Conservation (phyloP, 73 alveolate species). For the Tetrahymena thermophila region DNA sequence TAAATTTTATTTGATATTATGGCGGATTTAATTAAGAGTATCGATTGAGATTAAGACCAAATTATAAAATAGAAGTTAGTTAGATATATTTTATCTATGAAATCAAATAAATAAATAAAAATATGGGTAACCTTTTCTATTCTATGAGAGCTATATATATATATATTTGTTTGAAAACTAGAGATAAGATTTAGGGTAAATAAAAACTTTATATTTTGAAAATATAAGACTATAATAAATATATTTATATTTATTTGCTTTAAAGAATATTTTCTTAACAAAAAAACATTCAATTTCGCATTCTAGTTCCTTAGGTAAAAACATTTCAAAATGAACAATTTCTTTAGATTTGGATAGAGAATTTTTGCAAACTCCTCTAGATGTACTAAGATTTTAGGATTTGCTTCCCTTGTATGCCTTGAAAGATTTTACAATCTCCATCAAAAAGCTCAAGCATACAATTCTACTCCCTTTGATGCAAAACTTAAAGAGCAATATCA, state of each 20-base stretch:
- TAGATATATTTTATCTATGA: not conserved
- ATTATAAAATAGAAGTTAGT: not conserved
- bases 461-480: conserved; percentile 15
- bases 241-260: not conserved
- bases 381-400: not conserved
- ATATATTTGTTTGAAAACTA: not conserved
- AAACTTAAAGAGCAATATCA: conserved; percentile 16
- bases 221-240: not conserved
- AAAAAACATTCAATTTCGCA: not conserved
- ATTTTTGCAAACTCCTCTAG: not conserved
- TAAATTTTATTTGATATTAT: not conserved
- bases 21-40: not conserved
- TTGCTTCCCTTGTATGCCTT: not conserved
- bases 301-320: not conserved
- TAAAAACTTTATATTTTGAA: not conserved
- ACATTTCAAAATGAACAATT: not conserved
- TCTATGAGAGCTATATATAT: not conserved
- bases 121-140: not conserved
- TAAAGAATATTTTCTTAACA: not conserved
- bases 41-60: not conserved
- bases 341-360: not conserved
- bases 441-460: not conserved
- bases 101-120: not conserved
- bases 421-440: not conserved
- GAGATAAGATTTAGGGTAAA: not conserved